These are phyloP conservation scores for Trichocladium uniseriatum DNA, from an alignment of 495 filamentous ascomycete species.

Conservation along the genomic window DNA sequence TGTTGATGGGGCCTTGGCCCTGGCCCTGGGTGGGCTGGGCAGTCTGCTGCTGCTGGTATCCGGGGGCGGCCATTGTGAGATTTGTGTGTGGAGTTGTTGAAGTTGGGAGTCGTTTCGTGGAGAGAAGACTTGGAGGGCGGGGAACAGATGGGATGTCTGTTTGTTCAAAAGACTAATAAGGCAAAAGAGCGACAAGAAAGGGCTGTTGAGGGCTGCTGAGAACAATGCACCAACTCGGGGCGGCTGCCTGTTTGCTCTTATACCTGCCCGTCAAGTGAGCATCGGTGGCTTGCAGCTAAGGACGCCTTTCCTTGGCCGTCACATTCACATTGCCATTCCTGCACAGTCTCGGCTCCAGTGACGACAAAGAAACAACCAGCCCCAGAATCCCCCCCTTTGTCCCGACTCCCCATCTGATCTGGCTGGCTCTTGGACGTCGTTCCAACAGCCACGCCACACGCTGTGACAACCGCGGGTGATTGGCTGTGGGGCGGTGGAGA, in stretches of 20 bases:
- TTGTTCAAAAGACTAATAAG: not conserved
- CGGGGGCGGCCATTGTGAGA: constrained; percentile 3
- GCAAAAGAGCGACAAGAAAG: constrained; percentile 1
- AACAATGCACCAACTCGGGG: not conserved
- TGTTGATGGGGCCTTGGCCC: constrained; percentile 19
- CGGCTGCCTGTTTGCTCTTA: not conserved
- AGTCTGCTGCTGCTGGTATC: constrained; percentile 2
- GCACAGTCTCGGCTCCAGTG: too few relatives aligned
- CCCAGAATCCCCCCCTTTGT: too few relatives aligned
- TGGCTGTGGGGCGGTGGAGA: constrained; percentile 3
- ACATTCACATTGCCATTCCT: too few relatives aligned
- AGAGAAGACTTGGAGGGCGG: not conserved
- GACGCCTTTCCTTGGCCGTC: too few relatives aligned
- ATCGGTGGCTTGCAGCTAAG: not conserved
- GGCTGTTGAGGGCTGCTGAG: not conserved
- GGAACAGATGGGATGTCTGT: not conserved
- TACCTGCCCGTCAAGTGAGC: not conserved
- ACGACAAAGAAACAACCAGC: too few relatives aligned
- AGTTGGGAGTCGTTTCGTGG: not conserved
- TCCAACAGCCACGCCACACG: too few relatives aligned
- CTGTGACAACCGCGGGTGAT: too few relatives aligned
- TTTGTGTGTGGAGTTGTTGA: not conserved
- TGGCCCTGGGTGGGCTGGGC: not conserved
- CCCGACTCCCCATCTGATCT: too few relatives aligned
- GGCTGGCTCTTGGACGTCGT: too few relatives aligned